Percentiles rank a stretch among this genome's conserved stretches.
These are phyloP conservation scores for Scenedesmus sp. DNA, from an alignment of 163 green algal genomes.

Conservation along the genomic window DNA sequence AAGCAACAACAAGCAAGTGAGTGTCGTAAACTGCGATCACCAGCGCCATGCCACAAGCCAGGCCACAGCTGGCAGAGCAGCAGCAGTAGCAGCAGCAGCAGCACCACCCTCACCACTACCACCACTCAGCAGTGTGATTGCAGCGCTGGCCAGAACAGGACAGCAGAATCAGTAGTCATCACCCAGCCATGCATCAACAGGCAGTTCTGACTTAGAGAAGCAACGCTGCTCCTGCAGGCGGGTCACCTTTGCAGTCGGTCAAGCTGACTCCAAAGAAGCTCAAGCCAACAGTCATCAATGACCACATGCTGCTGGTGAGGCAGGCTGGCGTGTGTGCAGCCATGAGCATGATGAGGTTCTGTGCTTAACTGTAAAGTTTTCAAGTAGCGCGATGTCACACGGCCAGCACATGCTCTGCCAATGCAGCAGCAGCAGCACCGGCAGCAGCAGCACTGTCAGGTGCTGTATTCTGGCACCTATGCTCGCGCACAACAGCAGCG, in stretches of 20 bases:
- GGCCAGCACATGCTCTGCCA: not conserved
- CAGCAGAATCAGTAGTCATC: not conserved
- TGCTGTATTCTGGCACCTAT: not conserved
- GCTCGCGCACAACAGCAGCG: not conserved
- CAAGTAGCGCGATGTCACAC: not conserved
- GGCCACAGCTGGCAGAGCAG: not conserved
- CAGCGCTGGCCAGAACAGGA: not conserved
- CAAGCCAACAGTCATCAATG: conserved; percentile 16
- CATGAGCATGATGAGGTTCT: too few relatives aligned
- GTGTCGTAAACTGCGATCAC: not conserved
- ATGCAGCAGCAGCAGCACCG: not conserved
- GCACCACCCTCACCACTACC: not conserved
- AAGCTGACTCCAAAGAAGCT: conserved; percentile 40
- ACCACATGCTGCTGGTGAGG: conserved; percentile 48
- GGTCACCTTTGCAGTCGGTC: not conserved
- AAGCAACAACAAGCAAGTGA: conserved; percentile 26
- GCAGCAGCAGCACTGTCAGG: not conserved
- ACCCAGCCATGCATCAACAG: not conserved
- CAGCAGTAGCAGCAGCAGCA: conserved; percentile 8
- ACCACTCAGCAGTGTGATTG: not conserved
- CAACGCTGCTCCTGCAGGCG: not conserved
- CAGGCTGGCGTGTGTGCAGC: not conserved
- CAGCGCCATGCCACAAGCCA: not conserved
- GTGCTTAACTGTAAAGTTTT: not conserved
- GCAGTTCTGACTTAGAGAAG: not conserved